phyloP scores from a whole-genome alignment of 2,329 filamentous ascomycete species.

The Fusarium lyarnte region DNA sequence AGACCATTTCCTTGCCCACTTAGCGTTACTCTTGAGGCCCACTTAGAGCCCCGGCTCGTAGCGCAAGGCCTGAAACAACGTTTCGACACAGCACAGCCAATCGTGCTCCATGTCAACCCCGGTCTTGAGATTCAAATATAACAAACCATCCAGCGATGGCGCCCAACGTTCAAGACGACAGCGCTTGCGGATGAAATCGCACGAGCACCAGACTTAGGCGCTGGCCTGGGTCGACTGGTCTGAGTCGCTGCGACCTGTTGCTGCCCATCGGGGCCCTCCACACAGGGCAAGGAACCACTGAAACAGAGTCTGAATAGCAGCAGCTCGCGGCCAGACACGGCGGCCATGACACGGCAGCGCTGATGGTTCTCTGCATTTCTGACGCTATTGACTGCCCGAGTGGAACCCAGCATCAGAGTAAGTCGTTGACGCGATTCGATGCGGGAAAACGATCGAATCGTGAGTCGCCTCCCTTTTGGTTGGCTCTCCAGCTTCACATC shows the following conservation, averaged over 20 bases:
- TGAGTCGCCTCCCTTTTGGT: conserved; percentile 12
- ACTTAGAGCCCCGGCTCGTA: background rate
- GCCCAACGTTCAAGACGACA: conserved; percentile 20
- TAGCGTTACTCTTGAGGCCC: background rate
- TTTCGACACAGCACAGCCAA: conserved; percentile 37
- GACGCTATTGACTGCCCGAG: conserved; percentile 5
- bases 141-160: conserved; percentile 19
- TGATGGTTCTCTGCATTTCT: conserved; percentile 18
- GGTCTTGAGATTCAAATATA: conserved; percentile 35
- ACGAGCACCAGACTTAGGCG: conserved; percentile 34
- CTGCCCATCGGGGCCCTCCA: conserved; percentile 16
- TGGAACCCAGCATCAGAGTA: conserved; percentile 21
- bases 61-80: conserved; percentile 39
- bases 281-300: conserved; percentile 22
- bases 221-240: conserved; percentile 35
- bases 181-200: conserved; percentile 34
- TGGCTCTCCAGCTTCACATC: conserved; percentile 14
- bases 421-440: conserved; percentile 24
- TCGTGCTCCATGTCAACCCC: conserved; percentile 35
- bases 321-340: conserved; percentile 32
- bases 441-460: conserved; percentile 19
- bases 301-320: conserved; percentile 26
- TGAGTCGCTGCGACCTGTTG: conserved; percentile 27
- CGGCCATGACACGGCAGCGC: conserved; percentile 41
- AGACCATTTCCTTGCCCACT: background rate